These are phyloP conservation scores for Nicotiana paniculata DNA, from an alignment of 257 asterid genomes.

Conservation along the genomic window DNA sequence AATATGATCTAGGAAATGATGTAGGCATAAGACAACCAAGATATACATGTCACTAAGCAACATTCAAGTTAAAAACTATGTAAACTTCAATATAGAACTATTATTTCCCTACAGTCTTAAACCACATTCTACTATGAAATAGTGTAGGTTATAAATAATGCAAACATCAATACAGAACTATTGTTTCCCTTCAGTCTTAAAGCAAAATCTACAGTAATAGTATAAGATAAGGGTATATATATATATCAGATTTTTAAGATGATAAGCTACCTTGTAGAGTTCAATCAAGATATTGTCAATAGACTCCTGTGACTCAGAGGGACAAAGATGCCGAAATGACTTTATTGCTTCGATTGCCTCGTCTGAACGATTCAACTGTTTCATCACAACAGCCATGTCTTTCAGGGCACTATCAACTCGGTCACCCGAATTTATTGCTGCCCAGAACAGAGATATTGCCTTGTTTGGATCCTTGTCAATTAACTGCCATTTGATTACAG, in stretches of 20 bases:
- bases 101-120: background rate
- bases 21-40: background rate
- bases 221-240: background rate
- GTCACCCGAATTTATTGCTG: constrained; percentile 89
- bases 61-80: background rate
- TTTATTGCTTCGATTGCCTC: constrained; percentile 96
- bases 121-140: background rate
- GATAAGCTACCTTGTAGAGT: constrained; percentile 58
- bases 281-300: constrained; percentile 78
- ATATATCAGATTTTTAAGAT: background rate
- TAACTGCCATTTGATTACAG: constrained; percentile 15
- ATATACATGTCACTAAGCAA: background rate
- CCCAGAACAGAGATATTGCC: constrained; percentile 91
- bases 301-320: constrained; percentile 74
- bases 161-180: background rate
- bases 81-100: background rate
- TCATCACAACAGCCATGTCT: constrained; percentile 97
- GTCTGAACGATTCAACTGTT: constrained; percentile 70
- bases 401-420: constrained; percentile 89
- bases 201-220: background rate
- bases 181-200: background rate
- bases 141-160: background rate
- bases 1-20: background rate
- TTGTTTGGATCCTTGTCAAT: constrained; percentile 60
- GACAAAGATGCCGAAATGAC: constrained; percentile 92